A percentile compares a stretch with the other conserved stretches of the same genome.
Conservation (phyloP, 2,329 filamentous ascomycete genomes). For the Orbilia brochopaga region DNA sequence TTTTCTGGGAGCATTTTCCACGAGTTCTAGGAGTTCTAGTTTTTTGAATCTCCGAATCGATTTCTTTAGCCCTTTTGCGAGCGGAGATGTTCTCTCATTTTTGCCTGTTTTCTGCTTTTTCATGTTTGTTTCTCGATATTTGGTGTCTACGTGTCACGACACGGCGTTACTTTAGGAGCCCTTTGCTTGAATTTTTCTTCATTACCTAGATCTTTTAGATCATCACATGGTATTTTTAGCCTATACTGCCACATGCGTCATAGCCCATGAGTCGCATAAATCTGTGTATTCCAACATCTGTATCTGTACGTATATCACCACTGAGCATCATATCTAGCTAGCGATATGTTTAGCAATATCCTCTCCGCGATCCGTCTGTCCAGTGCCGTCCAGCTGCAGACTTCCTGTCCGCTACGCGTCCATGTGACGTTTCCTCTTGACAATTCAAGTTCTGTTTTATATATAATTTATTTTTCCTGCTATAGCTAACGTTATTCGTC, state of each 20-base stretch:
- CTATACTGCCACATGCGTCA: not conserved
- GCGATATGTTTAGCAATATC: not conserved
- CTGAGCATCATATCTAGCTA: not conserved
- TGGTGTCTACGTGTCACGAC: constrained; percentile 11
- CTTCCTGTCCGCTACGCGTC: too few species aligned
- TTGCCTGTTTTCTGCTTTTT: not conserved
- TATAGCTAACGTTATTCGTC: constrained; percentile 1
- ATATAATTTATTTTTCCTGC: not conserved
- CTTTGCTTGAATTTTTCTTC: constrained; percentile 4
- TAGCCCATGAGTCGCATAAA: too few species aligned
- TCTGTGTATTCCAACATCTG: not conserved
- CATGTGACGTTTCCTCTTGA: too few species aligned
- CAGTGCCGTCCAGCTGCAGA: not conserved
- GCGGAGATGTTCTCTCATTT: not conserved
- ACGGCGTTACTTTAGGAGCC: constrained; percentile 6
- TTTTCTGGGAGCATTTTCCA: not conserved
- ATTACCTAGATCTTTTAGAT: constrained; percentile 7
- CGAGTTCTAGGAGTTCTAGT: too few species aligned
- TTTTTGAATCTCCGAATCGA: not conserved
- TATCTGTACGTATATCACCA: not conserved
- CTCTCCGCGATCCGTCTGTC: not conserved
- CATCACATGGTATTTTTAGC: constrained; percentile 33
- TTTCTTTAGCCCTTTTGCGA: not conserved
- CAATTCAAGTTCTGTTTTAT: too few species aligned
- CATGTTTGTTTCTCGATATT: not conserved